Percentiles rank a stretch among this genome's conserved stretches.
These are phyloP conservation scores for Draba incana DNA, from an alignment of 345 rosid genomes.

Conservation along the genomic window DNA sequence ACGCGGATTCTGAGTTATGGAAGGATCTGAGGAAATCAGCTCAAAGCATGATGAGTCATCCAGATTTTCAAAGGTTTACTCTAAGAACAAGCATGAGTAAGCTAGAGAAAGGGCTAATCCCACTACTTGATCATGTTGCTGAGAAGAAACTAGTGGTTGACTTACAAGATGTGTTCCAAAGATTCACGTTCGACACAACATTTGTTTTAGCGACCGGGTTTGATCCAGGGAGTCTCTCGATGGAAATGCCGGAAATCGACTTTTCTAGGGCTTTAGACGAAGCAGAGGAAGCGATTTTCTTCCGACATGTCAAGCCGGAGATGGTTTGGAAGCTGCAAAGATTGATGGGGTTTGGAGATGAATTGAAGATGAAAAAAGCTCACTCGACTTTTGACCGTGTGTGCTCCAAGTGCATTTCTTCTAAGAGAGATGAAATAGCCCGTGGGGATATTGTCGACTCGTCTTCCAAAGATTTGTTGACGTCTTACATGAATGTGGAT, in stretches of 20 bases:
- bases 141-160: slow-evolving; percentile 34
- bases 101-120: slow-evolving; percentile 37
- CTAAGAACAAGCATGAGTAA: slow-evolving; percentile 31
- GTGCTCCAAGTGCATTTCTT: slow-evolving; percentile 30
- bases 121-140: slow-evolving; percentile 37
- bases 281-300: slow-evolving; percentile 42
- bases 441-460: background rate
- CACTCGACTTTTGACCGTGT: slow-evolving; percentile 19
- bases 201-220: slow-evolving; percentile 47
- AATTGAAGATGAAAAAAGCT: slow-evolving; percentile 42
- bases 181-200: slow-evolving; percentile 49
- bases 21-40: slow-evolving; percentile 38
- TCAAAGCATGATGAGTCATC: slow-evolving; percentile 34
- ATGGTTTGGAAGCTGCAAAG: slow-evolving; percentile 42
- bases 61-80: slow-evolving; percentile 32
- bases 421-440: slow-evolving; percentile 34
- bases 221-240: slow-evolving; percentile 46
- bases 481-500: slow-evolving; percentile 30
- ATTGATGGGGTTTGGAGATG: slow-evolving; percentile 43
- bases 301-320: slow-evolving; percentile 29
- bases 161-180: slow-evolving; percentile 51
- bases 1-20: slow-evolving; percentile 43
- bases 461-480: slow-evolving; percentile 38
- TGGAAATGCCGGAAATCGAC: slow-evolving; percentile 37
- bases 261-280: slow-evolving; percentile 47